Evolutionary conservation across 2,329 filamentous ascomycete genomes (phyloP).

Genomic region (Magnaporthiopsis rhizophila): DNA sequence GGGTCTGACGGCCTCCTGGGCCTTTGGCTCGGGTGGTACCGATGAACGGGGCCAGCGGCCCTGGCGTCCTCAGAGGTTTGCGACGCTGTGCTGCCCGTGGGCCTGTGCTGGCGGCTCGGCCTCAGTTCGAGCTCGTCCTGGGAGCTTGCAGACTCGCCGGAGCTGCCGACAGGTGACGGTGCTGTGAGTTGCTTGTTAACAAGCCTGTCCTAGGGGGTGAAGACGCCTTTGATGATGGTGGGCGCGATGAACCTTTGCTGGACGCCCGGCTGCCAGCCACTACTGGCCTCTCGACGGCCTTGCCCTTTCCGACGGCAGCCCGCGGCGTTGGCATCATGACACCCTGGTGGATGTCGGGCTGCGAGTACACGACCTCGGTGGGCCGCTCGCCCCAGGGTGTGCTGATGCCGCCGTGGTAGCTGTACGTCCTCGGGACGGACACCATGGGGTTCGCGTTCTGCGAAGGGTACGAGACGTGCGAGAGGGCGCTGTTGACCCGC

Average conservation of each 20-base stretch:
- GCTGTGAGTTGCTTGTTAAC: slow-evolving; percentile 8
- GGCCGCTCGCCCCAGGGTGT: slow-evolving; percentile 24
- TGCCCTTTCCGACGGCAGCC: slow-evolving; percentile 30
- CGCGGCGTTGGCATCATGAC: slow-evolving; percentile 11
- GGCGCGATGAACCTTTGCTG: slow-evolving; percentile 26
- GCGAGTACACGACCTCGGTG: slow-evolving; percentile 24
- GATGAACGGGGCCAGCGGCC: slow-evolving; percentile 11
- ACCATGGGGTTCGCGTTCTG: slow-evolving; percentile 8
- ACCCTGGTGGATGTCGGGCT: slow-evolving; percentile 1
- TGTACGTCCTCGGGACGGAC: slow-evolving; percentile 10
- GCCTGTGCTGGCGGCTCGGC: slow-evolving; percentile 10
- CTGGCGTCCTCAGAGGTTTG: neutral
- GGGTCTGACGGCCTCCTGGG: slow-evolving; percentile 14
- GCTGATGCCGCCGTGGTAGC: slow-evolving; percentile 22
- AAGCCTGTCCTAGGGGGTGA: slow-evolving; percentile 4
- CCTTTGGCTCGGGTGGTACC: slow-evolving; percentile 18
- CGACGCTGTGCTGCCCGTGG: slow-evolving; percentile 4
- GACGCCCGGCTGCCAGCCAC: slow-evolving; percentile 25
- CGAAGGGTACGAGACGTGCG: slow-evolving; percentile 11
- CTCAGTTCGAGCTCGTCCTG: slow-evolving; percentile 33
- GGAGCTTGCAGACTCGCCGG: slow-evolving; percentile 28
- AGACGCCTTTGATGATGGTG: slow-evolving; percentile 6
- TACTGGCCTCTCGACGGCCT: slow-evolving; percentile 27
- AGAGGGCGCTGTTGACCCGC: slow-evolving; percentile 28
- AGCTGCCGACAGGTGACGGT: slow-evolving; percentile 27